Conservation (phyloP, 768 basidiomycete genomes). For the Rhodotorula sphaerocarpa region DNA sequence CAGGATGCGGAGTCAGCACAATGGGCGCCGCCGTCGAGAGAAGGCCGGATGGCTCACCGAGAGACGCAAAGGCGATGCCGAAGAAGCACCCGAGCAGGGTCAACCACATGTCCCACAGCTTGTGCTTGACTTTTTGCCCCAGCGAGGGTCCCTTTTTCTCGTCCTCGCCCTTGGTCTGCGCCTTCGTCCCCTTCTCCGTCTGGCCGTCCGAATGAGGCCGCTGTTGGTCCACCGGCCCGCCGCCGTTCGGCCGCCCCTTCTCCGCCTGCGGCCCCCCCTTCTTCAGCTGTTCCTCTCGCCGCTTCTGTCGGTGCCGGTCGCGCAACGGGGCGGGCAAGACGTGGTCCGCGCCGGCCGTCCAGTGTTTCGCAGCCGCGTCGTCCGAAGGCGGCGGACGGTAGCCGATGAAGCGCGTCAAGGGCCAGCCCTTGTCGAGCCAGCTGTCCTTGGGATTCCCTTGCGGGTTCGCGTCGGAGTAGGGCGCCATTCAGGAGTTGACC, state of each 20-base stretch:
- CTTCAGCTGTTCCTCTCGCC: neutral
- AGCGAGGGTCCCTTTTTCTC: neutral
- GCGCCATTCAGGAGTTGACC: neutral
- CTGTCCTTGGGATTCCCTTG: neutral
- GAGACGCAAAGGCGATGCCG: constrained; percentile 3
- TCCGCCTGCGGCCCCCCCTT: neutral
- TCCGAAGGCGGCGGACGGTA: constrained; percentile 13
- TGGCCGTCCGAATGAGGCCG: neutral
- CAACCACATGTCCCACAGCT: constrained; percentile 10
- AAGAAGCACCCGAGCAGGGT: constrained; percentile 19
- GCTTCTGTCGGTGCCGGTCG: neutral
- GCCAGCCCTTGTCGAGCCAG: constrained; percentile 20
- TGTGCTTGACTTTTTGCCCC: neutral
- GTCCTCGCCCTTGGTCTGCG: neutral
- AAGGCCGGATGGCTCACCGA: neutral
- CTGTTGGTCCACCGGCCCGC: neutral
- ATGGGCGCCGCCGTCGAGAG: neutral
- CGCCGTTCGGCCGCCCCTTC: neutral
- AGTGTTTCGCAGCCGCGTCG: neutral
- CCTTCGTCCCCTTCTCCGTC: neutral
- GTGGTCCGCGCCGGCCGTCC: neutral
- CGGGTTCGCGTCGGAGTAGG: neutral
- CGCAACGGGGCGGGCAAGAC: neutral
- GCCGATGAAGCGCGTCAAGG: constrained; percentile 20
- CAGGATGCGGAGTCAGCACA: neutral